These are phyloP conservation scores for Pichia deserticola DNA, from an alignment of 805 yeast species.

Conservation along the genomic window DNA sequence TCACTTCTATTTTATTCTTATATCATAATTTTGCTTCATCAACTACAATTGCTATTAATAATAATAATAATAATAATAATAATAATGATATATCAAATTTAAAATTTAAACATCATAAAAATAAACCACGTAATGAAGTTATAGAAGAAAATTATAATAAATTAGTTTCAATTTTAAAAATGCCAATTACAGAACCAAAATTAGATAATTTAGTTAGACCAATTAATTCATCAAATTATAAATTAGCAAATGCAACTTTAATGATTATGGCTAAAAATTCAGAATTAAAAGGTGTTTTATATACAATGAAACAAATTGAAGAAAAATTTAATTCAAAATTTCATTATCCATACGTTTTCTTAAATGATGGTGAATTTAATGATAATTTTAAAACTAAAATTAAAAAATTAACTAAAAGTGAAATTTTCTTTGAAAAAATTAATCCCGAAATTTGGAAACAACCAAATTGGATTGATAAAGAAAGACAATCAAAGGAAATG, in stretches of 20 bases:
- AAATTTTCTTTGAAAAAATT: constrained; percentile 44
- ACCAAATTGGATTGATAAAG: constrained; percentile 36
- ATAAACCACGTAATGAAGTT: constrained; percentile 22
- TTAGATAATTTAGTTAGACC: constrained; percentile 27
- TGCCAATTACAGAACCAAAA: constrained; percentile 43
- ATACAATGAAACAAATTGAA: constrained; percentile 57
- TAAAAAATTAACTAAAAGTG: constrained; percentile 33
- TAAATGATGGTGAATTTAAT: constrained; percentile 64
- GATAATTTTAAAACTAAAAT: constrained; percentile 46
- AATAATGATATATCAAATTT: background rate
- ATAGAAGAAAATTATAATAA: constrained; percentile 32
- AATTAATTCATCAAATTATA: constrained; percentile 18
- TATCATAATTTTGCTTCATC: no score
- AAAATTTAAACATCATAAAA: constrained; percentile 3
- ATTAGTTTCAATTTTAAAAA: constrained; percentile 31
- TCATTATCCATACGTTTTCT: constrained; percentile 72
- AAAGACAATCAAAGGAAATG: constrained; percentile 31
- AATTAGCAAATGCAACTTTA: constrained; percentile 68
- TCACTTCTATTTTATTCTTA: background rate
- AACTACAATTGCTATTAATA: no score
- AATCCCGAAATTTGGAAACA: constrained; percentile 41
- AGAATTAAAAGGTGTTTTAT: constrained; percentile 43
- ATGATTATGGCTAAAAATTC: constrained; percentile 64
- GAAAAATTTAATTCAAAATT: constrained; percentile 58
- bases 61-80: background rate